These are phyloP conservation scores for Pestalotiopsis sp. DNA, from an alignment of 2,329 filamentous ascomycete genomes.

Conservation along the genomic window DNA sequence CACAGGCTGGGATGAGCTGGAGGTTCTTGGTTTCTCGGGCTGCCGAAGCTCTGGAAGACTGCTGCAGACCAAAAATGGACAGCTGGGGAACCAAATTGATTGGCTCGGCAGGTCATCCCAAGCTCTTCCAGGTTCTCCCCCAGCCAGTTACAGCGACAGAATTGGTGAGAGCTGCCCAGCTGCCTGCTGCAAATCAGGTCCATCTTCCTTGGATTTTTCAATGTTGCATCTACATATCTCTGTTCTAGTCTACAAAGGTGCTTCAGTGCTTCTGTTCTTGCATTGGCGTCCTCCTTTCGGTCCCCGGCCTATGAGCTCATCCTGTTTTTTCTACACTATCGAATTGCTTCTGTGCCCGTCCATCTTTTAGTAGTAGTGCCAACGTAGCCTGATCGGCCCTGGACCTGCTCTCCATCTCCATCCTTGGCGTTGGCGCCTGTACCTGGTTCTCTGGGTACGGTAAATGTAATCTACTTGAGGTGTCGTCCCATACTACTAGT, in stretches of 20 bases:
- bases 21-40: neutral
- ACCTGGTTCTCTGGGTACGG: neutral
- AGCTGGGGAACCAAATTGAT: neutral
- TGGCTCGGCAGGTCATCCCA: neutral
- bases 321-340: neutral
- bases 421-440: neutral
- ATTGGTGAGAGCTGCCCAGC: neutral
- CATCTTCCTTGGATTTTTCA: neutral
- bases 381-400: neutral
- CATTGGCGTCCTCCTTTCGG: conserved; percentile 9
- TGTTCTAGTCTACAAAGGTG: neutral
- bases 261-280: neutral
- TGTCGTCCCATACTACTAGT: neutral
- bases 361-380: neutral
- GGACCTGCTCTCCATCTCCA: neutral
- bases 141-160: neutral
- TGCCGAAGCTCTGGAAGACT: neutral
- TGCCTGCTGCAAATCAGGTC: neutral
- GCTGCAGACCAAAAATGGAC: neutral
- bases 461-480: neutral
- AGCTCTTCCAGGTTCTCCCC: neutral
- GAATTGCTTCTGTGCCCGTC: neutral
- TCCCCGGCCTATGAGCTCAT: neutral
- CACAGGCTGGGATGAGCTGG: conserved; percentile 6
- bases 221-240: neutral